phyloP scores from a whole-genome alignment of 148 eudicot genomes.

The Fagopyrum esculentum region DNA sequence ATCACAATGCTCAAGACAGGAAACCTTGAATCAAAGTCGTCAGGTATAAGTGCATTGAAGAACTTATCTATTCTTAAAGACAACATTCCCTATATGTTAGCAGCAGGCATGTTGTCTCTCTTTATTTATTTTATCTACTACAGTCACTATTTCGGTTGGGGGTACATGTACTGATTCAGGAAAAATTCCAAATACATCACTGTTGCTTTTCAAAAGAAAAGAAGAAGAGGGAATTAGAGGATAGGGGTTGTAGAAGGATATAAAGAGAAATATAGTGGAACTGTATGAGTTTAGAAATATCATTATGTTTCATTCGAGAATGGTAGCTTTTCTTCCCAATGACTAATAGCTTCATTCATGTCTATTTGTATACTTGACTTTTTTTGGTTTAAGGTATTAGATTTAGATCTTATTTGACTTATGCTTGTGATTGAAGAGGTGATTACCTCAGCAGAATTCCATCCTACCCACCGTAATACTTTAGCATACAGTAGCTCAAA shows the following conservation, averaged over 20 bases:
- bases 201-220: no score
- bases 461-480: slow-evolving; percentile 61
- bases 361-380: neutral
- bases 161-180: no score
- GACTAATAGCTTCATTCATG: neutral
- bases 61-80: slow-evolving; percentile 44
- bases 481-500: slow-evolving; percentile 75
- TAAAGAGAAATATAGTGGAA: no score
- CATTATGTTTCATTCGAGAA: no score
- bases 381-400: neutral
- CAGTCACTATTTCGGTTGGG: no score
- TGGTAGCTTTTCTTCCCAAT: neutral
- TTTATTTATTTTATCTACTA: neutral
- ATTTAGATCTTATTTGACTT: neutral
- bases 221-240: no score
- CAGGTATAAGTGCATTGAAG: slow-evolving; percentile 61
- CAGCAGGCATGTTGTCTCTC: slow-evolving; percentile 59
- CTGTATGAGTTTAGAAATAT: no score
- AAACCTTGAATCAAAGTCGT: slow-evolving; percentile 76
- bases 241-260: no score
- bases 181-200: no score
- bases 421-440: slow-evolving; percentile 39
- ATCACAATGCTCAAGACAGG: slow-evolving; percentile 73
- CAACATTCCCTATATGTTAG: slow-evolving; percentile 41
- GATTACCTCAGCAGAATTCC: slow-evolving; percentile 74